Base-by-base conservation (phyloP, 2,329 filamentous ascomycete genomes). In the Cercospora nicotianae region DNA sequence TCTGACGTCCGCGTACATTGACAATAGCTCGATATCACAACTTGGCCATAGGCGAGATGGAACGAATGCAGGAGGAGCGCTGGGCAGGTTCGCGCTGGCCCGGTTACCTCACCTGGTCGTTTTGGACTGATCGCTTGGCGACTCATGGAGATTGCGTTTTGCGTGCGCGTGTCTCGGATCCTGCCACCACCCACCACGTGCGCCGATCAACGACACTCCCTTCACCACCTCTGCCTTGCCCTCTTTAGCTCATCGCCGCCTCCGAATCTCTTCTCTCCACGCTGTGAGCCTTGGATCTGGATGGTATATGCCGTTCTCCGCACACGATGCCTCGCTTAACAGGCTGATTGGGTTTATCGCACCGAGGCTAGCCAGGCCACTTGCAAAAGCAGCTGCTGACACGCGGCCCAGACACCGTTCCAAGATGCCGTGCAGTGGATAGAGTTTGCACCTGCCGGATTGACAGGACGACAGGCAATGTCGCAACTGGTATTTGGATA, bases 371-470 rank as follows among this genome's bases (percentile, higher is more conserved):
- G 12, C 53, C 26, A 30, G 6, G 53, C 53, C 12, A 7, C 26
- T n/a, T 13, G 36, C 36, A 39, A n/a, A n/a, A 39, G 36, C 36
- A 39, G 16, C 53, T 28, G 26, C 53, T 58, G 39, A 26, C 60
- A 30, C 39, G 60, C 42, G 60, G 42, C 60, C 42, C 26, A 31
- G 59, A 61, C 33, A 20, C 33, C 33, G 36, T 30, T 61, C 36
- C 59, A 53, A 63, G 42, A 63, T 20, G 28, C 10, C 26, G 26
- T 31, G 26, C 33, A 55, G 5, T 26, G 20, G 51, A 36, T 63
- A 67, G 36, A 58, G 59, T 63, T 67, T 60, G 65, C 60, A 51
- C 65, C 45, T 67, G 60, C 30, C 42, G 28, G 28, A 64, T 58
- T 23, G 62, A 64, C 51, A 58, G 62, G 62, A 42, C 51, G 26